Base-by-base conservation (phyloP, 768 basidiomycete genomes). In the Lyophyllum shimeji region DNA sequence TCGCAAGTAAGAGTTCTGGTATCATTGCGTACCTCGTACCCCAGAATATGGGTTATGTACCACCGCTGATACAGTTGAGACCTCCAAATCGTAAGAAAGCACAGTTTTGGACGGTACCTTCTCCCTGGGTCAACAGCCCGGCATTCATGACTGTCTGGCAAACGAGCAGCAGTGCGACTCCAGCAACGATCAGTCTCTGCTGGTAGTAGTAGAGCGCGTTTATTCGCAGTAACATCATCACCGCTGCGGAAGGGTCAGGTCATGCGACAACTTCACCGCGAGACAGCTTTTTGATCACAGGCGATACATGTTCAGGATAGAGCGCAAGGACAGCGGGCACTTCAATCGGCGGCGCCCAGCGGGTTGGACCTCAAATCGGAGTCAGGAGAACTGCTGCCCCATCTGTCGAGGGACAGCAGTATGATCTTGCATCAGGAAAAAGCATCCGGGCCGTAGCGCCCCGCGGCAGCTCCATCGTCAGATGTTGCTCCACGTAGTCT, bases 141-240 rank as follows among this genome's bases (percentile, higher is more conserved):
- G 74, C 72, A 56, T 82, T 84, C 59, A 82, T 64, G 3, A 61
- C 67, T n/a, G 79, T 70, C 67, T 81, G 78, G 27, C 76, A 51
- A 11, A 76, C 7, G 39, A 83, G 74, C 8, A 86, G 47, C 46
- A 63, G 8, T 52, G 68, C 63, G 52, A 74, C 59, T n/a, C 60
- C 25, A 56, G 62, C 58, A 52, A 69, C 58, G 27, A 75, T 65
- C 64, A 66, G 67, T 51, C 63, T 65, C 15, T 72, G 69, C 23
- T 63, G 57, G 13, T 69, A 66, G 13, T 69, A 66, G 53, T 77
- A 79, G 33, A 80, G 56, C 7, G 75, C 76, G n/a, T 67, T 62
- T 52, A 80, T 70, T 23, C 84, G 80, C 2, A 84, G 58, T 21
- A 83, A 69, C 83, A 86, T 84, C 82, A 86, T 84, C 17, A 83